phyloP scores from a whole-genome alignment of 495 filamentous ascomycete genomes.

The Aspergillus mulundensis region DNA sequence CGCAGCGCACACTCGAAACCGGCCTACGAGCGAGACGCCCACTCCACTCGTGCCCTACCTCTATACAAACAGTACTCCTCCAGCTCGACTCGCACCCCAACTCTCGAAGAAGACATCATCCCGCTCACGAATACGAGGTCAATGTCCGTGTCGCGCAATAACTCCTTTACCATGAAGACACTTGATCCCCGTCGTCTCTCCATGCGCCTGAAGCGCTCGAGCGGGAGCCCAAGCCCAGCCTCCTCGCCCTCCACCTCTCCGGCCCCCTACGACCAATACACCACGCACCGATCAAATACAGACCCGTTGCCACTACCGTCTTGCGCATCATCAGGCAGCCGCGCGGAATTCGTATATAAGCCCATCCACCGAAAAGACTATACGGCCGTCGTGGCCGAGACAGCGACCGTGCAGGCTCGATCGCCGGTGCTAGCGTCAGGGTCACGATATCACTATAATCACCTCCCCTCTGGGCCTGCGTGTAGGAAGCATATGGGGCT shows the following conservation, averaged over 20 bases:
- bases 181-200: constrained; percentile 32
- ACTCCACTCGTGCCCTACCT: constrained; percentile 34
- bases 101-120: constrained; percentile 13
- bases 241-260: background rate
- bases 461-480: constrained; percentile 28
- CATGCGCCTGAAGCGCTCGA: constrained; percentile 21
- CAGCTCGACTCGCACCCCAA: constrained; percentile 1
- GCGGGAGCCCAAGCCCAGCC: constrained; percentile 20
- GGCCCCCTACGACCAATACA: background rate
- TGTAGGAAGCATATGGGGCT: background rate
- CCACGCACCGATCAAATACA: background rate
- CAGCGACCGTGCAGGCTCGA: constrained; percentile 2
- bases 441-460: constrained; percentile 35
- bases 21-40: constrained; percentile 41
- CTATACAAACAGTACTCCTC: constrained; percentile 27
- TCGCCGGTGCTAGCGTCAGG: background rate
- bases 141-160: background rate
- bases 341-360: constrained; percentile 34
- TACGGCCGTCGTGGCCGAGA: constrained; percentile 29
- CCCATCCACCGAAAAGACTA: constrained; percentile 33
- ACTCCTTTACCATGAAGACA: constrained; percentile 18
- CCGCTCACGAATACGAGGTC: constrained; percentile 8
- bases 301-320: background rate
- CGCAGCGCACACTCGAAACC: constrained; percentile 23
- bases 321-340: background rate